Percentiles rank a stretch among this genome's conserved stretches.
These are phyloP conservation scores for Naganishia kalamii DNA, from an alignment of 768 basidiomycete genomes.

Conservation along the genomic window DNA sequence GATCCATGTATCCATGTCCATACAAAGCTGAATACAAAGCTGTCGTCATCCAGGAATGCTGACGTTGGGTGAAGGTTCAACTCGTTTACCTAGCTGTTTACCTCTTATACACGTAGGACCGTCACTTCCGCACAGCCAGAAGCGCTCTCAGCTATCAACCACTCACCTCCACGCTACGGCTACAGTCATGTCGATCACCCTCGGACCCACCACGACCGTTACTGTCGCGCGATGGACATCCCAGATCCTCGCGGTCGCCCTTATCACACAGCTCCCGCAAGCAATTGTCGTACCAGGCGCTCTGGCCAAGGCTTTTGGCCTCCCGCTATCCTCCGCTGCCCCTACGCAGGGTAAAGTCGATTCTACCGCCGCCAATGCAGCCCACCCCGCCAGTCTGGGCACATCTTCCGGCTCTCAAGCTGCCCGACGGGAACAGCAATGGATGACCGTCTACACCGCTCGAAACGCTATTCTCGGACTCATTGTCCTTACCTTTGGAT, in stretches of 20 bases:
- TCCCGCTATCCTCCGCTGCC: background rate
- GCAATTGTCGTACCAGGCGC: background rate
- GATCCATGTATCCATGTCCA: too few relatives aligned
- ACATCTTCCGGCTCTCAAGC: background rate
- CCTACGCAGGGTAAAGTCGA: background rate
- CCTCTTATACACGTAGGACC: too few relatives aligned
- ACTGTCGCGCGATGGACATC: constrained; percentile 1
- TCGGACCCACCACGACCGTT: background rate
- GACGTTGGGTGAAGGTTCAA: too few relatives aligned
- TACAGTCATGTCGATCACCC: background rate
- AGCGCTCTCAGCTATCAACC: too few relatives aligned
- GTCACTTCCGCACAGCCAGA: too few relatives aligned
- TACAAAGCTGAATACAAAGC: too few relatives aligned
- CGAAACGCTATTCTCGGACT: constrained; percentile 3
- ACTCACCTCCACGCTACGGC: too few relatives aligned
- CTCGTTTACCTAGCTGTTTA: too few relatives aligned
- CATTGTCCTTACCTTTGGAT: background rate
- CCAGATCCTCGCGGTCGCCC: background rate
- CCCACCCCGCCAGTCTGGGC: background rate
- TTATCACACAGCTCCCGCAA: background rate
- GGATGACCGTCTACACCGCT: background rate
- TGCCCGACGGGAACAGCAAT: background rate
- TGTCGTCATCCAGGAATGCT: too few relatives aligned
- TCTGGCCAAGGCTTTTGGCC: background rate
- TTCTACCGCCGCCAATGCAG: background rate